Conservation (phyloP, 164 flowering plant species). For the Magnolia officinalis region DNA sequence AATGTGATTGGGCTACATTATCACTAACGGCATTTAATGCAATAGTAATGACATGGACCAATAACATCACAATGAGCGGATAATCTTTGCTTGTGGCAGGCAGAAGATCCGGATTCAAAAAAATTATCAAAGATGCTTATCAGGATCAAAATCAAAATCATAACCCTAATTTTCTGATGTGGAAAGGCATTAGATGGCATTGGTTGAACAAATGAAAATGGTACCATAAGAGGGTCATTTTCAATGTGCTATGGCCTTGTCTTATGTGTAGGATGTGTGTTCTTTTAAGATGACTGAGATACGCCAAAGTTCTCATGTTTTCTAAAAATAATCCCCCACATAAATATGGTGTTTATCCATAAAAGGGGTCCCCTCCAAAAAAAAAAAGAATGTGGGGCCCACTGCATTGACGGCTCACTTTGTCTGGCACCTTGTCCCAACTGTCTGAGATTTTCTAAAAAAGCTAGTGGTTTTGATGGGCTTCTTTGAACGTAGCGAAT, state of each 20-base stretch:
- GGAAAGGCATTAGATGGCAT: background rate
- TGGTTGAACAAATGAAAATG: background rate
- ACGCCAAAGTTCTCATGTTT: background rate
- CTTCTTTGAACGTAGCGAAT: conserved; percentile 17
- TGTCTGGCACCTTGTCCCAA: conserved; percentile 10
- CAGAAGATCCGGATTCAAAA: too few species aligned
- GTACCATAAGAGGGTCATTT: background rate
- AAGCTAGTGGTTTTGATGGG: conserved; percentile 9
- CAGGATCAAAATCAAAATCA: background rate
- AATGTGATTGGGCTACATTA: too few species aligned
- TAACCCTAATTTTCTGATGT: background rate
- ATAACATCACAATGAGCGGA: too few species aligned
- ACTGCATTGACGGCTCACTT: background rate
- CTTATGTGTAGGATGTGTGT: conserved; percentile 2
- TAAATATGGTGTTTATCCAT: background rate
- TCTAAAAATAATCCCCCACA: background rate
- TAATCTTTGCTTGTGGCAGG: too few species aligned
- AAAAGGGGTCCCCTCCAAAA: background rate
- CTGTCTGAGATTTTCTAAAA: conserved; percentile 9
- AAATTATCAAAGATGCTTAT: too few species aligned
- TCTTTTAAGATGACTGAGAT: conserved; percentile 5
- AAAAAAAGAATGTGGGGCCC: background rate
- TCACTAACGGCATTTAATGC: too few species aligned
- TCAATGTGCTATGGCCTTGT: conserved; percentile 4
- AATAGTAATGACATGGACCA: too few species aligned